Percentiles rank a stretch among this genome's conserved stretches.
These are phyloP conservation scores for Noccaea bulbosa DNA, from an alignment of 345 rosid genomes.

Conservation along the genomic window DNA sequence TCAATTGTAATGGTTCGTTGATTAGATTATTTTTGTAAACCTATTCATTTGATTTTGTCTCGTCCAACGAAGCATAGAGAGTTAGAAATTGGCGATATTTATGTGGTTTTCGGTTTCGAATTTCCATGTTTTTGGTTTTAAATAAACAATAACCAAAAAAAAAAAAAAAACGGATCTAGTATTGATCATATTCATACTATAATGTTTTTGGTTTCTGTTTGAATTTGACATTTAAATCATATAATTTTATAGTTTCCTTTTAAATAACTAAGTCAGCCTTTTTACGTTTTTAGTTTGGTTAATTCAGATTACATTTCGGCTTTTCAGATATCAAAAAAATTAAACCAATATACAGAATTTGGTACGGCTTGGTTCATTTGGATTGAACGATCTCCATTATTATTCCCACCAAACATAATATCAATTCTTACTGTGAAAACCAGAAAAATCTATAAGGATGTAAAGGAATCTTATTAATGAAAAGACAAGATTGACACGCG, in stretches of 20 bases:
- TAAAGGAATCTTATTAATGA: constrained; percentile 32
- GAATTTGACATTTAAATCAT: not conserved
- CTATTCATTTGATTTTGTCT: not conserved
- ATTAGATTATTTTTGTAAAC: not conserved
- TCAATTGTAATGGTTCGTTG: not conserved
- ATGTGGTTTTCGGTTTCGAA: not conserved
- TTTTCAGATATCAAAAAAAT: not conserved
- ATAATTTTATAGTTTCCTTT: not conserved
- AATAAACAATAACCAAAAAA: not conserved
- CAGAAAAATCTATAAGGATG: constrained; percentile 35
- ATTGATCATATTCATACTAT: no score
- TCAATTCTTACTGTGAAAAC: constrained; percentile 30
- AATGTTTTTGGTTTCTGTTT: not conserved
- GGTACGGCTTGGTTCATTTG: constrained; percentile 2
- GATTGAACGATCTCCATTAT: constrained; percentile 29
- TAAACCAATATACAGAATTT: not conserved
- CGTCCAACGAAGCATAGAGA: not conserved
- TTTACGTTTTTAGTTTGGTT: not conserved
- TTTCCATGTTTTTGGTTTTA: not conserved
- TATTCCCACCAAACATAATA: constrained; percentile 41
- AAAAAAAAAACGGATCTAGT: not conserved
- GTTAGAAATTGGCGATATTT: not conserved
- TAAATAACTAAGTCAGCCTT: not conserved
- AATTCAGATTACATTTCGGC: not conserved
- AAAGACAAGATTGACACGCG: constrained; percentile 43